Evolutionary conservation across 2,329 filamentous ascomycete species (phyloP), one percentile per base, ranked within the genome.

Genomic region (Penicillium sp.): DNA sequence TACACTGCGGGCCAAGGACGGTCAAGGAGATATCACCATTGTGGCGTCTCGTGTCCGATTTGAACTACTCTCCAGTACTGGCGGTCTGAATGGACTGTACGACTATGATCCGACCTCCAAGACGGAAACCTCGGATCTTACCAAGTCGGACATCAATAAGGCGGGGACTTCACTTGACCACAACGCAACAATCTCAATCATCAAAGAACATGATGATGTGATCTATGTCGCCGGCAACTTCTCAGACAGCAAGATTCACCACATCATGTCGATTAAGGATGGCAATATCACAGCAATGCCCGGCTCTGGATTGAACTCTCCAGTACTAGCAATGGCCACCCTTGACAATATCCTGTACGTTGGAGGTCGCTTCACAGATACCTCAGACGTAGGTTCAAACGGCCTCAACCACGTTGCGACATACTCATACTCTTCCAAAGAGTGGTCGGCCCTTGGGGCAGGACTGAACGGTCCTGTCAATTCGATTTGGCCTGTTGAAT

Each of bases 1-100:
- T 51, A 96, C 89, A 0, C 78, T 99, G 44, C 82, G 85, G 0
- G 89, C 93, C 5, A 78, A 85, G 23, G 72, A 82, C 33, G 86
- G 84, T 39, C 75, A 86, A 34, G 75, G 81, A 2, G 79, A 83
- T 54, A 79, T 94, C 70, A 89, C 88, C 1, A 78, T 97, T 62
- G 94, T 99, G n/a, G 94, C 94, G 9, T 92, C 95, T 70, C 85
- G 89, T 55, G 86, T 97, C 40, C 86, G 88, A 10, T 96, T 97
- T 72, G 87, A 82, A 46, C 67, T 78, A 29, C 70, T 75, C 4
- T 71, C 68, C 15, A 88, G 89, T n/a, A 55, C 87, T 46, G 90
- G 89, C 50, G 90, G 90, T 3, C 78, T 99, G 52, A 97, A 97
- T 69, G 92, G 92, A 9, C 78, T 99, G 1, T 97, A 90, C 71